These are phyloP conservation scores for Medicago ruthenica DNA, from an alignment of 306 rosid genomes.

Conservation along the genomic window DNA sequence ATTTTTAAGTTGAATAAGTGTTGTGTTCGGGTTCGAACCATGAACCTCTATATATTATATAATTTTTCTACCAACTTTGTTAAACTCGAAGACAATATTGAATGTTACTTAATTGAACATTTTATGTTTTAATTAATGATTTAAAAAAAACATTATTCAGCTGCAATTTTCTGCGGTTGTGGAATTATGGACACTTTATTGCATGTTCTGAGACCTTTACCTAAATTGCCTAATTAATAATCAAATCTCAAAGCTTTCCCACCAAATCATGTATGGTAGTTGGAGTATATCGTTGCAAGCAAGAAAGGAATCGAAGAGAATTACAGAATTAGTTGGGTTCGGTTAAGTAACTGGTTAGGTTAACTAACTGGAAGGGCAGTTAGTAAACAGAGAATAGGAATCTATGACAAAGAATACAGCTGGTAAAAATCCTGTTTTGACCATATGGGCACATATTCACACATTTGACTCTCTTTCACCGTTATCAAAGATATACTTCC, in stretches of 20 bases:
- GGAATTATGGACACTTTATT: no score
- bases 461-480: conserved; percentile 11
- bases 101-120: no score
- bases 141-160: no score
- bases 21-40: no score
- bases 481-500: no score
- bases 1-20: no score
- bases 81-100: no score
- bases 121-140: no score
- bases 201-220: no score
- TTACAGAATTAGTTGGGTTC: conserved; percentile 33
- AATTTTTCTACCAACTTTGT: no score
- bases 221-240: neutral
- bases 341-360: conserved; percentile 40
- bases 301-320: conserved; percentile 22
- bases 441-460: neutral
- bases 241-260: conserved; percentile 4
- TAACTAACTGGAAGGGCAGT: conserved; percentile 38
- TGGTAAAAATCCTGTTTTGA: conserved; percentile 27
- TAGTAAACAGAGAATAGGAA: conserved; percentile 34
- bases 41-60: no score
- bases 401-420: neutral
- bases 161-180: no score
- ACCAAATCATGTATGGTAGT: conserved; percentile 43
- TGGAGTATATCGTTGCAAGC: conserved; percentile 39